Conservation (phyloP, 139 green algal genomes). For the Axilococcus clingmanii region DNA sequence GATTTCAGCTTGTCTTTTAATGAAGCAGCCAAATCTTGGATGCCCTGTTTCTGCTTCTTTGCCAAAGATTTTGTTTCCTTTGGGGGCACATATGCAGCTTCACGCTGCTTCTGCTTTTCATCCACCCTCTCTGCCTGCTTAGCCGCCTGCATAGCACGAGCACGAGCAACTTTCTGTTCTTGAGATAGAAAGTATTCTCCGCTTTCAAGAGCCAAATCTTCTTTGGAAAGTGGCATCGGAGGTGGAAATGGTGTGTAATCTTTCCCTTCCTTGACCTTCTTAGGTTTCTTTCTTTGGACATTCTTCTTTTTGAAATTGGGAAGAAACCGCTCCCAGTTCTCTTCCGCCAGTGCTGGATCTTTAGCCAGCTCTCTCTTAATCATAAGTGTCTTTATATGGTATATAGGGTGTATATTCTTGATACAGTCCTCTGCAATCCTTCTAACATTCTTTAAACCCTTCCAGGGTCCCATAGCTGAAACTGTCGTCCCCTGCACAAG, state of each 20-base stretch:
- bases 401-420: slow-evolving; percentile 97
- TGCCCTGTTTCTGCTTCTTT: slow-evolving; percentile 3
- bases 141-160: slow-evolving; percentile 28
- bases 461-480: slow-evolving; percentile 85
- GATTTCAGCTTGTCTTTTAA: slow-evolving; percentile 52
- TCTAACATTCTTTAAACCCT: slow-evolving; percentile 85
- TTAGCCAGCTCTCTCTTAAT: slow-evolving; percentile 98
- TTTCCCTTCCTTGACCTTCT: slow-evolving; percentile 63
- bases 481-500: slow-evolving; percentile 96
- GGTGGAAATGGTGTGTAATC: slow-evolving; percentile 95
- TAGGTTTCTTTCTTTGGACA: slow-evolving; percentile 78
- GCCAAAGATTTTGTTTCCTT: slow-evolving; percentile 28
- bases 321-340: slow-evolving; percentile 98
- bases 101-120: slow-evolving; percentile 50
- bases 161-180: slow-evolving; percentile 53
- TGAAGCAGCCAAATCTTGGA: slow-evolving; percentile 19
- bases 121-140: slow-evolving; percentile 26
- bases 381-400: slow-evolving; percentile 98
- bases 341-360: slow-evolving; percentile 63
- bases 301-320: slow-evolving; percentile 99
- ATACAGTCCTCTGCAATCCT: slow-evolving; percentile 98
- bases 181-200: slow-evolving; percentile 94
- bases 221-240: slow-evolving; percentile 79
- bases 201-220: slow-evolving; percentile 81
- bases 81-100: slow-evolving; percentile 78